Conservation (phyloP, 805 yeast genomes). For the Wickerhamiella brachini region DNA sequence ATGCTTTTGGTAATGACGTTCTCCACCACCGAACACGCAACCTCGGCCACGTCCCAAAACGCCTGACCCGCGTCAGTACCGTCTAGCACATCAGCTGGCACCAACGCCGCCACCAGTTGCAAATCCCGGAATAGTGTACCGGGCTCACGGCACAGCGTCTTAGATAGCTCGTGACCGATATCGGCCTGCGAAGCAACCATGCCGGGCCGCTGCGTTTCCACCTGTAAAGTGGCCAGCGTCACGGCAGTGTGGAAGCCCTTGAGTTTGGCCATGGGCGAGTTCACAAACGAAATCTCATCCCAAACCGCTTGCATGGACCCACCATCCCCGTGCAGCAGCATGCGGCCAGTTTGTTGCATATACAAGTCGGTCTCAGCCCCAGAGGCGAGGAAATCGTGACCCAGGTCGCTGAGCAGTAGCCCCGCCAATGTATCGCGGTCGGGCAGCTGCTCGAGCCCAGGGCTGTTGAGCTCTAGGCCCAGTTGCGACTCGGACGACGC, state of each 20-base stretch:
- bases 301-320: slow-evolving; percentile 11
- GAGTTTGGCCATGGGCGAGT: slow-evolving; percentile 13
- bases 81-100: slow-evolving; percentile 20
- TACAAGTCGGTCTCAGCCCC: slow-evolving; percentile 25
- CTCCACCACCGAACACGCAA: slow-evolving; percentile 19
- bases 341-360: slow-evolving; percentile 20
- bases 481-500: neutral
- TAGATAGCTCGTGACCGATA: slow-evolving; percentile 23
- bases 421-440: slow-evolving; percentile 7
- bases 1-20: slow-evolving; percentile 15
- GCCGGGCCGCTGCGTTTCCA: neutral
- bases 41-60: slow-evolving; percentile 26
- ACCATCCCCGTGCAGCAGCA: slow-evolving; percentile 19
- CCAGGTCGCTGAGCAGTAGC: slow-evolving; percentile 23
- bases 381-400: slow-evolving; percentile 16
- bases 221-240: slow-evolving; percentile 1
- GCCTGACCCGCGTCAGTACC: slow-evolving; percentile 21
- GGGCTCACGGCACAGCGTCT: slow-evolving; percentile 20
- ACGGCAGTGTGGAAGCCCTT: slow-evolving; percentile 10
- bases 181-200: slow-evolving; percentile 16
- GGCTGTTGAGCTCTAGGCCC: neutral
- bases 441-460: neutral
- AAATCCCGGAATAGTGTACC: slow-evolving; percentile 24
- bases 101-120: slow-evolving; percentile 24
- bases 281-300: slow-evolving; percentile 12